A percentile compares a stretch with the other conserved stretches of the same genome.
These are phyloP conservation scores for Metschnikowia hibisci DNA, from an alignment of 805 yeast genomes.

Conservation along the genomic window DNA sequence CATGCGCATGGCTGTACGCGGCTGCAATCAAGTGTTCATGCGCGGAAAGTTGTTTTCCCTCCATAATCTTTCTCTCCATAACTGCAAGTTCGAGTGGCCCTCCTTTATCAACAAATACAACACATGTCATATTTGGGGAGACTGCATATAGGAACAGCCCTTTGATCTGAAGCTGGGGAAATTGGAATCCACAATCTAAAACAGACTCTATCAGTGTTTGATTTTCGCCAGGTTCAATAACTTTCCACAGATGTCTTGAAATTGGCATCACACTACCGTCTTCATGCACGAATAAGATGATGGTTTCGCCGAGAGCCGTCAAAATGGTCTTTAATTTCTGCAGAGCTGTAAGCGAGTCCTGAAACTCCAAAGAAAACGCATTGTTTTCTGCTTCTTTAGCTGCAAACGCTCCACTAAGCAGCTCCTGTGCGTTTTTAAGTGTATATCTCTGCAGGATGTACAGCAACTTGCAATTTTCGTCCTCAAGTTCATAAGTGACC, in stretches of 20 bases:
- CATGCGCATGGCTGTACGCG: slow-evolving; percentile 52
- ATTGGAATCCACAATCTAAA: slow-evolving; percentile 52
- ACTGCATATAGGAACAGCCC: slow-evolving; percentile 30
- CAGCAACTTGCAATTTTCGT: slow-evolving; percentile 13
- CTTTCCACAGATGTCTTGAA: slow-evolving; percentile 32
- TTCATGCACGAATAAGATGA: slow-evolving; percentile 36
- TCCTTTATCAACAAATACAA: slow-evolving; percentile 23
- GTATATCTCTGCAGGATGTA: slow-evolving; percentile 29
- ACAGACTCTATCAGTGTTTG: slow-evolving; percentile 34
- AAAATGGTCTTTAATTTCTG: slow-evolving; percentile 28
- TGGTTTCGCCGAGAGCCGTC: slow-evolving; percentile 37
- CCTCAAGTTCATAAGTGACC: slow-evolving; percentile 32
- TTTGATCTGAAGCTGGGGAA: slow-evolving; percentile 34
- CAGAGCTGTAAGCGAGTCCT: slow-evolving; percentile 26
- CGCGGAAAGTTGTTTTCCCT: background rate
- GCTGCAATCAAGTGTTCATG: slow-evolving; percentile 46
- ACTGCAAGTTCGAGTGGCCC: slow-evolving; percentile 5
- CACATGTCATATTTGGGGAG: slow-evolving; percentile 50
- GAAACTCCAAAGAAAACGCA: slow-evolving; percentile 17
- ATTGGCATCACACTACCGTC: slow-evolving; percentile 47
- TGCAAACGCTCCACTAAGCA: slow-evolving; percentile 28
- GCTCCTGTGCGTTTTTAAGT: slow-evolving; percentile 19
- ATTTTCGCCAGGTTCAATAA: slow-evolving; percentile 3
- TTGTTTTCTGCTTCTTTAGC: slow-evolving; percentile 23
- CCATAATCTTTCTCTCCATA: background rate